phyloP scores from a whole-genome alignment of 371 early-diverging fungal species.

The Mortierella sp. region DNA sequence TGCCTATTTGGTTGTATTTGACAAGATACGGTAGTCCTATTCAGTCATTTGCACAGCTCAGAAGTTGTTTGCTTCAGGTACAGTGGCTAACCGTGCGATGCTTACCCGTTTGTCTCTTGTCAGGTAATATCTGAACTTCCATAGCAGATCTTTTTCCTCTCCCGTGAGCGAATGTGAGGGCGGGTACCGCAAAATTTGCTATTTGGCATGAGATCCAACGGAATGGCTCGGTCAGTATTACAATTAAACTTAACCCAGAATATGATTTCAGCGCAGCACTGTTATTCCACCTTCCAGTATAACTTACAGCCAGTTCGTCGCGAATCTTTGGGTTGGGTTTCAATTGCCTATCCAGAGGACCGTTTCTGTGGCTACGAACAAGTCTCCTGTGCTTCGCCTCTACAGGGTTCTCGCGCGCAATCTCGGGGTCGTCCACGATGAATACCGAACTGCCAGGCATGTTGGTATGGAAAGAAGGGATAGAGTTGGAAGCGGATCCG shows the following conservation, averaged over 20 bases:
- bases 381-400: conserved; percentile 97
- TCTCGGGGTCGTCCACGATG: conserved; percentile 79
- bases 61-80: neutral
- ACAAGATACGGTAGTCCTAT: neutral
- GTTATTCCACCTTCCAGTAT: neutral
- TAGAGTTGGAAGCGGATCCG: conserved; percentile 21
- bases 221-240: neutral
- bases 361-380: conserved; percentile 91
- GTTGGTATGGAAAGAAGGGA: conserved; percentile 28
- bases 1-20: conserved; percentile 65
- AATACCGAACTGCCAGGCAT: conserved; percentile 51
- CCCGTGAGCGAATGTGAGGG: conserved; percentile 85
- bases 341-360: conserved; percentile 91
- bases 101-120: conserved; percentile 88
- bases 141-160: conserved; percentile 93
- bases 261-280: neutral
- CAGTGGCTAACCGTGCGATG: neutral
- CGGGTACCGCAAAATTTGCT: conserved; percentile 93
- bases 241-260: neutral
- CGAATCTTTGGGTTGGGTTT: conserved; percentile 95
- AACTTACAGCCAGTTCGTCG: conserved; percentile 89
- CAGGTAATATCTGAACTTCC: conserved; percentile 97
- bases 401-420: conserved; percentile 88
- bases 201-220: neutral
- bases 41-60: neutral